A percentile compares a stretch with the other conserved stretches of the same genome.
phyloP scores from a whole-genome alignment of 2,329 filamentous ascomycete species.

The Zasmidium citrigriseum region DNA sequence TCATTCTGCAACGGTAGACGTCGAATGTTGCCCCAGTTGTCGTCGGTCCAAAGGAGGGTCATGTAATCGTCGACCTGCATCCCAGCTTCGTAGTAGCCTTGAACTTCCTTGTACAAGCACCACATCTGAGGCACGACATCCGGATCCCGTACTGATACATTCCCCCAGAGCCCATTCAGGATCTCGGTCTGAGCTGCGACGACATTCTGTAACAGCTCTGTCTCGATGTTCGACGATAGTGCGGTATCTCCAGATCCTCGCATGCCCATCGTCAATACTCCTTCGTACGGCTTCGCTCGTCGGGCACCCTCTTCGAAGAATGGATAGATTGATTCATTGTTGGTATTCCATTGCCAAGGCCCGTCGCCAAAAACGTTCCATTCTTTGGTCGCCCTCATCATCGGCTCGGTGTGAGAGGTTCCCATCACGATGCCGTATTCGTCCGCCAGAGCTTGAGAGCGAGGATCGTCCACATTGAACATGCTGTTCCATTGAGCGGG shows the following conservation, averaged over 20 bases:
- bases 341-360: too few relatives aligned
- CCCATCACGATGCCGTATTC: conserved; percentile 75
- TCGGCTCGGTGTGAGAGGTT: conserved; percentile 72
- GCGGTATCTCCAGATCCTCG: conserved; percentile 64
- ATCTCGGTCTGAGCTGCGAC: conserved; percentile 63
- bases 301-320: too few relatives aligned
- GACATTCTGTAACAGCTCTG: conserved; percentile 60
- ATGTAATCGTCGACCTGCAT: conserved; percentile 65
- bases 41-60: conserved; percentile 68
- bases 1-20: conserved; percentile 63
- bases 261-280: too few relatives aligned
- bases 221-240: conserved; percentile 59
- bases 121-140: conserved; percentile 66
- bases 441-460: conserved; percentile 69
- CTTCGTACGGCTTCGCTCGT: too few relatives aligned
- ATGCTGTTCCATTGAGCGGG: conserved; percentile 71
- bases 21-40: conserved; percentile 63
- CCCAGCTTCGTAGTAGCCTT: conserved; percentile 67
- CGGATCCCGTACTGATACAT: conserved; percentile 49
- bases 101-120: conserved; percentile 75
- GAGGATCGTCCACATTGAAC: conserved; percentile 70
- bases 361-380: too few relatives aligned
- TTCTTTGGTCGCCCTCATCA: conserved; percentile 61
- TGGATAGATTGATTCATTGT: too few relatives aligned
- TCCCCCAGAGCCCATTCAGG: conserved; percentile 57